Evolutionary conservation across 2,329 filamentous ascomycete species (phyloP), one percentile per base, ranked within the genome.

Genomic region (Colletotrichum lindemuthianum): DNA sequence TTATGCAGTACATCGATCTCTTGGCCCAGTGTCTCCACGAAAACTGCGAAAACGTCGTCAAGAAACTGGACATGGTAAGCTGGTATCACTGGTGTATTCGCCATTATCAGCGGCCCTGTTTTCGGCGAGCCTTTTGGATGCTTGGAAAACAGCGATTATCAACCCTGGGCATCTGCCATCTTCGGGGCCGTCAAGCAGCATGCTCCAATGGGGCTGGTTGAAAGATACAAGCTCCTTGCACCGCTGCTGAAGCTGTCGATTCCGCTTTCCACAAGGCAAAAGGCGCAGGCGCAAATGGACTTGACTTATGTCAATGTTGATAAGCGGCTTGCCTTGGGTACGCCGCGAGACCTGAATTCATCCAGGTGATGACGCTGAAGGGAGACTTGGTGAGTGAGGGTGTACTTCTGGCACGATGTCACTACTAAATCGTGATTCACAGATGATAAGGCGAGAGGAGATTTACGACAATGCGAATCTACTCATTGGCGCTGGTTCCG

Each of bases 1-100:
- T 83, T 57, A 70, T 73, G 55, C 66, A 68, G 0, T 79, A 82
- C 65, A 75, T 79, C n/a, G 70, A 77, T 43, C 63, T 79, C 8
- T 73, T 82, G 41, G 73, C 82, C 36, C 51, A 70, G 11, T 72
- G 73, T 32, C 66, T 83, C 49, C 70, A 69, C 32, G 75, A 79
- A 32, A 53, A 41, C 7, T n/a, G 15, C 2, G 5, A 32, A 6
- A 24, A 39, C 37, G 50, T 16, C 15, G 33, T 11, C 8, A 11
- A 13, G 39, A 43, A 41, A 24, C 16, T 56, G 24, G 53, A 56
- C 13, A 36, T 48, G 41, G 41, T 56, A 10, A 13, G n/a, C n/a
- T 56, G 32, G 41, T 48, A 48, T 4, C 37, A 56, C 3, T 56
- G 13, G 34, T 36, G 13, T 32, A 56, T 56, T 56, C 53, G 53